phyloP scores from a whole-genome alignment of 148 eudicot species.

The Rhododendron ferrugineum region DNA sequence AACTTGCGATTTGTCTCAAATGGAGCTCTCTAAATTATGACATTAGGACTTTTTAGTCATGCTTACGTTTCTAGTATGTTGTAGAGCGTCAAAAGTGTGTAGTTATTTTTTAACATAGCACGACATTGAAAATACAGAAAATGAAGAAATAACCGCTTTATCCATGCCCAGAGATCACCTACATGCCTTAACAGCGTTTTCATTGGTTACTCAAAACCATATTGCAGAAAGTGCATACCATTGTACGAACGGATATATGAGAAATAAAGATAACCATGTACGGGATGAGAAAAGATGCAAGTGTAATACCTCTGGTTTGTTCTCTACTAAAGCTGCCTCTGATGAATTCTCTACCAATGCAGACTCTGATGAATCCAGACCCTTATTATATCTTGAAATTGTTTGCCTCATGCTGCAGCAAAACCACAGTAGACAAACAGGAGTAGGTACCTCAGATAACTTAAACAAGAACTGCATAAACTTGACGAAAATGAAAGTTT shows the following conservation, averaged over 20 bases:
- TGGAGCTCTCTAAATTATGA: not conserved
- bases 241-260: not conserved
- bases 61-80: not conserved
- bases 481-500: not conserved
- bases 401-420: conserved; percentile 47
- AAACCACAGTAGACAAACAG: not conserved
- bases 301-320: conserved; percentile 33
- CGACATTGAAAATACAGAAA: not conserved
- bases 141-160: not conserved
- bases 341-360: not conserved
- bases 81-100: not conserved
- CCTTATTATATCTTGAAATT: conserved; percentile 45
- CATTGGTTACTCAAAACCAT: not conserved
- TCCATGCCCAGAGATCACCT: not conserved
- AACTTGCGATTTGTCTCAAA: not conserved
- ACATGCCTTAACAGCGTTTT: not conserved
- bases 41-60: not conserved
- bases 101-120: not conserved
- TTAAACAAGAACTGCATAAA: not conserved
- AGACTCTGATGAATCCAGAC: conserved; percentile 26
- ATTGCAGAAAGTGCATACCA: not conserved
- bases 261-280: not conserved
- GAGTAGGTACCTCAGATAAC: not conserved
- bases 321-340: conserved; percentile 18
- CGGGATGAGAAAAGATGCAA: not conserved